phyloP scores from a whole-genome alignment of 1,284 basidiomycete species.

The Moniliophthora roreri region DNA sequence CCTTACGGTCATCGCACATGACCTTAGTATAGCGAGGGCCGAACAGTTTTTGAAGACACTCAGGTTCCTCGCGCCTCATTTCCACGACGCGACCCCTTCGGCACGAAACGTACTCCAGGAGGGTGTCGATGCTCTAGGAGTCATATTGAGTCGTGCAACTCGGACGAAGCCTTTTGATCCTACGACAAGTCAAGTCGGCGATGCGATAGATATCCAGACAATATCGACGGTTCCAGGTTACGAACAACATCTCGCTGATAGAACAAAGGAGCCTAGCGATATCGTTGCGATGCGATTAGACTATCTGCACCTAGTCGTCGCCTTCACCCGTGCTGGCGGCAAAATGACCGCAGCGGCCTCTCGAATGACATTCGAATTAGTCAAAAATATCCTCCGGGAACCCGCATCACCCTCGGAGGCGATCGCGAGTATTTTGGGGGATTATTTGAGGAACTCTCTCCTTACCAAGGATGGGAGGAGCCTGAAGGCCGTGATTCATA shows the following conservation, averaged over 20 bases:
- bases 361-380: slow-evolving; percentile 56
- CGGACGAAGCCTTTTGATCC: slow-evolving; percentile 48
- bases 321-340: slow-evolving; percentile 59
- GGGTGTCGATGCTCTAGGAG: slow-evolving; percentile 68
- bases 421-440: slow-evolving; percentile 50
- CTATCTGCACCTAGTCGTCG: slow-evolving; percentile 60
- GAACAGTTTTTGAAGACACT: slow-evolving; percentile 69
- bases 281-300: slow-evolving; percentile 60
- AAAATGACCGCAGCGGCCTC: slow-evolving; percentile 45
- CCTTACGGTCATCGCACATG: slow-evolving; percentile 79
- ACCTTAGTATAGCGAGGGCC: slow-evolving; percentile 63
- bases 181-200: slow-evolving; percentile 27
- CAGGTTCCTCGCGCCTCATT: slow-evolving; percentile 53
- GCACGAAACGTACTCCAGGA: slow-evolving; percentile 60
- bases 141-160: slow-evolving; percentile 45
- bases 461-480: slow-evolving; percentile 40
- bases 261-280: slow-evolving; percentile 52
- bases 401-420: slow-evolving; percentile 25
- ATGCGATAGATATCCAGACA: slow-evolving; percentile 25
- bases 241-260: slow-evolving; percentile 38
- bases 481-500: slow-evolving; percentile 50
- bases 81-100: slow-evolving; percentile 54
- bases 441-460: slow-evolving; percentile 48
- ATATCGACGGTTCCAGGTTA: slow-evolving; percentile 23
- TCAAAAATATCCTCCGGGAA: slow-evolving; percentile 61